These are phyloP conservation scores for Porphyra umbilicalis DNA, from an alignment of 31 red algal genomes.

Conservation along the genomic window DNA sequence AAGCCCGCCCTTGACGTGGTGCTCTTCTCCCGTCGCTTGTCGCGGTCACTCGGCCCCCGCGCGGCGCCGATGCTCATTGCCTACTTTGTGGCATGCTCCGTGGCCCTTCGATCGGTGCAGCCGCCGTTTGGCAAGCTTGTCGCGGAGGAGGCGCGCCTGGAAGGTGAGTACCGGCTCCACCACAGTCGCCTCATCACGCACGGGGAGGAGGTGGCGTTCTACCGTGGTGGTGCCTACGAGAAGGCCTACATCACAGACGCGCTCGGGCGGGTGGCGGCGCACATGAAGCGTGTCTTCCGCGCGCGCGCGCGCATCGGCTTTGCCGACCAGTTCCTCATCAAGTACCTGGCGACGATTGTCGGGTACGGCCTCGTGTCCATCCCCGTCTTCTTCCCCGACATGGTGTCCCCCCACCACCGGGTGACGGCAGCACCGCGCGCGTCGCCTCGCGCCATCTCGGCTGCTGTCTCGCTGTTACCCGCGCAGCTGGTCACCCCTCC, in stretches of 20 bases:
- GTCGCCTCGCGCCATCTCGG: background rate
- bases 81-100: conserved; percentile 79
- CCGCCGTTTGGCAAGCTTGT: conserved; percentile 90
- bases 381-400: conserved; percentile 86
- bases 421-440: background rate
- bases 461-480: background rate
- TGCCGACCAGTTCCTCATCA: conserved; percentile 87
- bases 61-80: conserved; percentile 84
- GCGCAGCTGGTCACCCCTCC: conserved; percentile 1
- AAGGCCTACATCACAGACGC: conserved; percentile 93
- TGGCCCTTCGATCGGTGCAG: conserved; percentile 81
- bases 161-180: conserved; percentile 93
- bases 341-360: conserved; percentile 97
- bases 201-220: conserved; percentile 98
- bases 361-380: conserved; percentile 92
- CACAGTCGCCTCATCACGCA: conserved; percentile 93
- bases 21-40: conserved; percentile 64
- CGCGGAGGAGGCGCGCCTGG: conserved; percentile 83
- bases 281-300: conserved; percentile 67
- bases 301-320: conserved; percentile 87
- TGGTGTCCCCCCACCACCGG: conserved; percentile 15
- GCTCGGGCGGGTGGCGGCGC: conserved; percentile 70
- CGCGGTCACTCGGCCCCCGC: conserved; percentile 60
- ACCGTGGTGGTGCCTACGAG: conserved; percentile 72
- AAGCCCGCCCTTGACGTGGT: conserved; percentile 90